phyloP scores from a whole-genome alignment of 768 basidiomycete species.

The Saitozyma sp. region DNA sequence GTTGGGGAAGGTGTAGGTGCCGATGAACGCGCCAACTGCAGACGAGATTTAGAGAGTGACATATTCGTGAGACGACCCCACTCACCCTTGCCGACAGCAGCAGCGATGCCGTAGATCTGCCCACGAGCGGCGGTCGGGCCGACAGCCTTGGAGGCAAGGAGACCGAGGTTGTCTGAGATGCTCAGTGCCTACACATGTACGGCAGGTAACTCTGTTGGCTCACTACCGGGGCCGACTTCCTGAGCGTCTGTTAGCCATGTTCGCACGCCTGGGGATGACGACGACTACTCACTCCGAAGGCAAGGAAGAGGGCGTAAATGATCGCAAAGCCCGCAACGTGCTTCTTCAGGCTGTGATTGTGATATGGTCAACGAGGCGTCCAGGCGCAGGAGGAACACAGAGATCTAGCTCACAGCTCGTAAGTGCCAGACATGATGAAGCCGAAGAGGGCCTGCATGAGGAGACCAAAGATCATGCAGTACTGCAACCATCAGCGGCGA shows the following conservation, averaged over 20 bases:
- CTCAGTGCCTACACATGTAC: neutral
- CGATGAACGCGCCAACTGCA: constrained; percentile 48
- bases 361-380: constrained; percentile 1
- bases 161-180: constrained; percentile 67
- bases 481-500: constrained; percentile 7
- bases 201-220: neutral
- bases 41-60: constrained; percentile 23
- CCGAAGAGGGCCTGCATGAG: constrained; percentile 54
- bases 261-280: neutral
- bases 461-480: constrained; percentile 56
- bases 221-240: constrained; percentile 33
- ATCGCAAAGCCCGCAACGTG: constrained; percentile 56
- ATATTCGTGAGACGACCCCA: neutral
- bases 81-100: constrained; percentile 63
- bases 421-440: constrained; percentile 87
- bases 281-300: constrained; percentile 67
- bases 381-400: neutral
- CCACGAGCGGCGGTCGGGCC: constrained; percentile 66
- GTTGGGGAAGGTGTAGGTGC: constrained; percentile 49
- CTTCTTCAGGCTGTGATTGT: constrained; percentile 48
- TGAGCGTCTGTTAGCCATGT: neutral
- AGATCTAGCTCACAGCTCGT: constrained; percentile 51
- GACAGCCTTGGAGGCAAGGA: constrained; percentile 74
- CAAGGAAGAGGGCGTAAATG: constrained; percentile 86
- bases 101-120: constrained; percentile 74